Conservation (phyloP, 495 filamentous ascomycete genomes). For the Pseudevernia furfuracea region DNA sequence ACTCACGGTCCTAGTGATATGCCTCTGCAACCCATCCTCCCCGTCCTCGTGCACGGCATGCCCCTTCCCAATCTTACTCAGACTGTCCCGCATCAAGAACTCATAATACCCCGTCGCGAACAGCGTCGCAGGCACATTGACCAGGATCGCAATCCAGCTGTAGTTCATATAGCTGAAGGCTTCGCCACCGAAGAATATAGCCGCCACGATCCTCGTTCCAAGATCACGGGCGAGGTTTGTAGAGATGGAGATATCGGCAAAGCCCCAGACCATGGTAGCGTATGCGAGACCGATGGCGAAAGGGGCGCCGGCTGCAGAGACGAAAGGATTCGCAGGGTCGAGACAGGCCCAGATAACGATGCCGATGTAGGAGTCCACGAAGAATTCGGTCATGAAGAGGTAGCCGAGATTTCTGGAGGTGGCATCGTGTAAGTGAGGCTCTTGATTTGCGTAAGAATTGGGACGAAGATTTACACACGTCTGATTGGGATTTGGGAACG, state of each 20-base stretch:
- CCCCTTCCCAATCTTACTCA: conserved; percentile 41
- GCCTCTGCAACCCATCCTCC: conserved; percentile 42
- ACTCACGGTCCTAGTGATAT: conserved; percentile 38
- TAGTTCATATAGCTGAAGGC: conserved; percentile 41
- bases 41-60: conserved; percentile 42
- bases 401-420: conserved; percentile 34
- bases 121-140: conserved; percentile 47
- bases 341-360: conserved; percentile 48
- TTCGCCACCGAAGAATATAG: conserved; percentile 47
- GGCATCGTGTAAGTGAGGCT: neutral
- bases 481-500: conserved; percentile 38
- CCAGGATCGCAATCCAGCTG: conserved; percentile 42
- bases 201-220: conserved; percentile 46
- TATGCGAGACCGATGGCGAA: conserved; percentile 46
- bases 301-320: conserved; percentile 37
- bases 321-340: conserved; percentile 48
- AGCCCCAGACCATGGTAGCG: conserved; percentile 43
- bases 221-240: conserved; percentile 48
- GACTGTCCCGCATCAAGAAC: conserved; percentile 43
- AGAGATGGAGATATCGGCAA: conserved; percentile 41
- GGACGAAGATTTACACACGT: conserved; percentile 20
- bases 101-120: conserved; percentile 47
- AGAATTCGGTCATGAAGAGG: conserved; percentile 47
- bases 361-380: conserved; percentile 46
- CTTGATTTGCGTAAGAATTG: neutral